Percentiles rank a stretch among this genome's conserved stretches.
These are phyloP conservation scores for Pelargonium australe DNA, from an alignment of 441 rosid genomes.

Conservation along the genomic window DNA sequence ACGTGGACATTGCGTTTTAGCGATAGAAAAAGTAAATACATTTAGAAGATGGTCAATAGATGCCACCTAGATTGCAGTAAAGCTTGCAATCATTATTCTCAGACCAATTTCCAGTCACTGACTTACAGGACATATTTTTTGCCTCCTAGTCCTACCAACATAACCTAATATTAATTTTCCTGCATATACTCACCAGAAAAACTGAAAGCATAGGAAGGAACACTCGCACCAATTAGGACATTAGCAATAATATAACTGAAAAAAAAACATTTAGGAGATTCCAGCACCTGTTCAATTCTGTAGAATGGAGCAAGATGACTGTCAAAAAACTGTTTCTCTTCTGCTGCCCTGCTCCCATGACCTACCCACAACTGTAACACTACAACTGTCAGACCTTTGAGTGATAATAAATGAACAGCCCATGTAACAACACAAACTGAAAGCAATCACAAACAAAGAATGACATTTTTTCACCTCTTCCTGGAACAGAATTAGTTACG, in stretches of 20 bases:
- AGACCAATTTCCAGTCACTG: neutral
- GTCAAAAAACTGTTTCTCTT: slow-evolving; percentile 66
- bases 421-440: slow-evolving; percentile 4
- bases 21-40: no score
- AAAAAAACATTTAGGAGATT: slow-evolving; percentile 17
- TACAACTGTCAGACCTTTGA: slow-evolving; percentile 22
- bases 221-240: neutral
- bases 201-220: neutral
- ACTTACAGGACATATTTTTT: neutral
- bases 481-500: neutral
- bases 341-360: slow-evolving; percentile 62
- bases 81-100: neutral
- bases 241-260: slow-evolving; percentile 6
- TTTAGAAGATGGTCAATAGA: no score
- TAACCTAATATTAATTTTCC: neutral
- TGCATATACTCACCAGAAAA: neutral
- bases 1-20: neutral
- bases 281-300: slow-evolving; percentile 65
- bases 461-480: slow-evolving; percentile 7
- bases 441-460: slow-evolving; percentile 7
- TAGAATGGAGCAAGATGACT: slow-evolving; percentile 72
- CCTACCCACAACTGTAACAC: slow-evolving; percentile 66
- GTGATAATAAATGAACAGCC: slow-evolving; percentile 11
- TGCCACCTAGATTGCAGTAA: no score
- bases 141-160: neutral